Evolutionary conservation across 441 rosid genomes (phyloP).

Genomic region (Arabidopsis hybrid): DNA sequence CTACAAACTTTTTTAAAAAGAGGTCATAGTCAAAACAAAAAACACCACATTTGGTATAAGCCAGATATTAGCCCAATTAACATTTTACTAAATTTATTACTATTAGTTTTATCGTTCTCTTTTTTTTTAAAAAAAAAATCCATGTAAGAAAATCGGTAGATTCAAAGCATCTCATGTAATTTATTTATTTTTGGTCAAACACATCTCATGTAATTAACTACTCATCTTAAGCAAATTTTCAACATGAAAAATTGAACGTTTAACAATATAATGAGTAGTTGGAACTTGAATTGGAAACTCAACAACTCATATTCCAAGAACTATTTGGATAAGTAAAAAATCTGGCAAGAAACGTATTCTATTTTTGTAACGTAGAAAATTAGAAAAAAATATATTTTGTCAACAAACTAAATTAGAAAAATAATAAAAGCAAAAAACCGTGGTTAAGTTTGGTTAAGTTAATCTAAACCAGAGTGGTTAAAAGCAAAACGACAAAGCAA

Average conservation of each 20-base stretch:
- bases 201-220: not conserved
- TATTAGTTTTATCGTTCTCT: not conserved
- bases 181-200: not conserved
- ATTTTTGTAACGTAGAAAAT: conserved; percentile 11
- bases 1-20: not conserved
- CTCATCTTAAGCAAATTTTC: not conserved
- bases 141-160: not conserved
- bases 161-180: not conserved
- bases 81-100: not conserved
- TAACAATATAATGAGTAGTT: not conserved
- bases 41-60: not conserved
- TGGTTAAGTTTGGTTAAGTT: conserved; percentile 1
- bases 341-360: conserved; percentile 14
- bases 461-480: too few relatives aligned
- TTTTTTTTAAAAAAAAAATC: not conserved
- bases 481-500: conserved; percentile 38
- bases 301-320: not conserved
- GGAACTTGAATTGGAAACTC: not conserved
- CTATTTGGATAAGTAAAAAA: not conserved
- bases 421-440: not conserved
- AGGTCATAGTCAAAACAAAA: not conserved
- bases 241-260: not conserved
- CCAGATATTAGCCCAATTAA: not conserved
- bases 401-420: not conserved
- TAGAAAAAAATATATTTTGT: not conserved